Evolutionary conservation across 2,329 filamentous ascomycete species (phyloP).

Genomic region (Bipolaris zeicola): DNA sequence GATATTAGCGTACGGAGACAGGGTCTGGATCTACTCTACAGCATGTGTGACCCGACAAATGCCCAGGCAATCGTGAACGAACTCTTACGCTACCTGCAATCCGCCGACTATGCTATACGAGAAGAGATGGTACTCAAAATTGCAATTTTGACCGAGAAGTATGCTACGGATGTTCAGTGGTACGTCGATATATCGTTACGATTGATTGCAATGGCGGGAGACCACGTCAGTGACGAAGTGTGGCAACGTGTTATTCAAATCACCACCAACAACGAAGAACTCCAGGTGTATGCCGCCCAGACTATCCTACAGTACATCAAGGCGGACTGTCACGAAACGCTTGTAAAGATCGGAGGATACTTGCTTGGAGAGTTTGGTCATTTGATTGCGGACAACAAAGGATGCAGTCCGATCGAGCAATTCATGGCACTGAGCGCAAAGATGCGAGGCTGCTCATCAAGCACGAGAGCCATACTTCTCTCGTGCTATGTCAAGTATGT

Average conservation of each 20-base stretch:
- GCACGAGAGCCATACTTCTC: slow-evolving; percentile 89
- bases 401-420: slow-evolving; percentile 96
- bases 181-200: slow-evolving; percentile 97
- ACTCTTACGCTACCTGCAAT: slow-evolving; percentile 91
- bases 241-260: slow-evolving; percentile 99
- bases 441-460: slow-evolving; percentile 84
- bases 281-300: slow-evolving; percentile 94
- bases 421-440: slow-evolving; percentile 92
- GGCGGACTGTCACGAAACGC: slow-evolving; percentile 92
- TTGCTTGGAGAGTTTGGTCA: slow-evolving; percentile 97
- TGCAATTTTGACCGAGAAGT: slow-evolving; percentile 97
- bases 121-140: slow-evolving; percentile 99
- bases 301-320: slow-evolving; percentile 93
- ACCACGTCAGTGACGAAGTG: slow-evolving; percentile 98
- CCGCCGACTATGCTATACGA: slow-evolving; percentile 94
- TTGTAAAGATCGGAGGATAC: slow-evolving; percentile 97
- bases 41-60: slow-evolving; percentile 98
- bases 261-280: slow-evolving; percentile 97
- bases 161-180: slow-evolving; percentile 98
- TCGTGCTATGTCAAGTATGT: slow-evolving; percentile 98
- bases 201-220: slow-evolving; percentile 93
- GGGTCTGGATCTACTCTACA: slow-evolving; percentile 94
- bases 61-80: slow-evolving; percentile 92
- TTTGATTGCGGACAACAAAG: slow-evolving; percentile 87
- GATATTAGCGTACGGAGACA: slow-evolving; percentile 98